phyloP scores from a whole-genome alignment of 306 rosid genomes.

The Corylus americana region DNA sequence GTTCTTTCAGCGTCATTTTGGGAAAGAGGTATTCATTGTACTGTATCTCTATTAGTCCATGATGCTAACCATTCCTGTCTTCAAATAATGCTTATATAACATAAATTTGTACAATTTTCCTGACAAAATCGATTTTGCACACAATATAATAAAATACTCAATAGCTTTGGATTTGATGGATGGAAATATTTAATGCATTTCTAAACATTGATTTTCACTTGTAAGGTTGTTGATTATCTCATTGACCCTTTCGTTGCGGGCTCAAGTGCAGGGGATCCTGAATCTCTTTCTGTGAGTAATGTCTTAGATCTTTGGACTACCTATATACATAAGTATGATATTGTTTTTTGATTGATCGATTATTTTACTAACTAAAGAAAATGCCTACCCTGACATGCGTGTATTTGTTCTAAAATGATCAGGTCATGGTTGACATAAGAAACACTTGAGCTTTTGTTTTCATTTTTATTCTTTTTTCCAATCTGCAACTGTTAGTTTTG shows the following conservation, averaged over 20 bases:
- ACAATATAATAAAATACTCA: not conserved
- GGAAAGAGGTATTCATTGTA: conserved; percentile 68
- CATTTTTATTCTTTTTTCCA: not conserved
- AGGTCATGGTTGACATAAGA: conserved; percentile 19
- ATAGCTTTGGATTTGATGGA: conserved; percentile 13
- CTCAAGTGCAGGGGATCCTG: conserved; percentile 85
- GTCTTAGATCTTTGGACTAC: conserved; percentile 22
- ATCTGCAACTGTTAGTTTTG: not conserved
- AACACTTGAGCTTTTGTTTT: not conserved
- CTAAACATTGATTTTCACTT: conserved; percentile 20
- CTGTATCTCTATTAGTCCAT: conserved; percentile 10
- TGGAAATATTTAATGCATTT: conserved; percentile 1
- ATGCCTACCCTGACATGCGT: not conserved
- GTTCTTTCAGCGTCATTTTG: conserved; percentile 94
- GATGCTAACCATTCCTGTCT: conserved; percentile 13
- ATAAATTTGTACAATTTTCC: not conserved
- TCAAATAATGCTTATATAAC: conserved; percentile 19
- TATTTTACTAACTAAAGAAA: not conserved
- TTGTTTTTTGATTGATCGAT: conserved; percentile 15
- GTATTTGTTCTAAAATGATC: not conserved
- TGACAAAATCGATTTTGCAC: conserved; percentile 11
- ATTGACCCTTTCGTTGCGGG: conserved; percentile 93
- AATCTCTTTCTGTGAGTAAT: conserved; percentile 89
- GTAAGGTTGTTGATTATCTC: conserved; percentile 91
- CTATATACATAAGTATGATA: conserved; percentile 14